These are phyloP conservation scores for Diatrype stigma DNA, from an alignment of 2,329 filamentous ascomycete species.

Conservation along the genomic window DNA sequence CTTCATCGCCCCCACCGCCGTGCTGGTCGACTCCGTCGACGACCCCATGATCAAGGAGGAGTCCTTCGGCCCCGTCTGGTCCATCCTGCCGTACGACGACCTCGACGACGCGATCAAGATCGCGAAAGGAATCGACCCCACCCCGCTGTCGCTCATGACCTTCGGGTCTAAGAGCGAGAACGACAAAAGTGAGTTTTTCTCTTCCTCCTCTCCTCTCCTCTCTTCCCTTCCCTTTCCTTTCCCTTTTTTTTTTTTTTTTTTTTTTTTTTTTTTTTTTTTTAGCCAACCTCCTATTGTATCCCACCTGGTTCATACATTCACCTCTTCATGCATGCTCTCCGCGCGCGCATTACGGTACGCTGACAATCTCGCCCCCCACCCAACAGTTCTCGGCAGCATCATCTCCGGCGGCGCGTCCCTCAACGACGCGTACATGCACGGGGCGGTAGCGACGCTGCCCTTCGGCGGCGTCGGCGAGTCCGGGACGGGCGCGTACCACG, in stretches of 20 bases:
- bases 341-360: too few relatives aligned
- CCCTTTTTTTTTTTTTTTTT: neutral
- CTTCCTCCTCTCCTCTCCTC: neutral
- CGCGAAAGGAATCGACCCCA: constrained; percentile 76
- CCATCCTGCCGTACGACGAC: constrained; percentile 71
- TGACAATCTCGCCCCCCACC: constrained; percentile 1
- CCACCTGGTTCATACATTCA: neutral
- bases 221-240: neutral
- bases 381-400: constrained; percentile 53
- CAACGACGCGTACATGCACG: constrained; percentile 68
- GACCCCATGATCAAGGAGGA: constrained; percentile 80
- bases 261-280: neutral
- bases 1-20: constrained; percentile 89
- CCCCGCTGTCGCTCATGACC: constrained; percentile 77
- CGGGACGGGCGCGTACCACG: constrained; percentile 73
- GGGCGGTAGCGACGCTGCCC: constrained; percentile 63
- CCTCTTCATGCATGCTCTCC: too few relatives aligned
- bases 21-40: constrained; percentile 70
- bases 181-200: constrained; percentile 56
- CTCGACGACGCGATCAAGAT: constrained; percentile 83
- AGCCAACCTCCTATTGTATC: neutral
- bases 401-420: constrained; percentile 65
- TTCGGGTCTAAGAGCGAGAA: constrained; percentile 82
- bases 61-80: constrained; percentile 89
- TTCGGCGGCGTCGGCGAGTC: constrained; percentile 84